Evolutionary conservation across 345 rosid species (phyloP).

Genomic region (Citrus reticulata): DNA sequence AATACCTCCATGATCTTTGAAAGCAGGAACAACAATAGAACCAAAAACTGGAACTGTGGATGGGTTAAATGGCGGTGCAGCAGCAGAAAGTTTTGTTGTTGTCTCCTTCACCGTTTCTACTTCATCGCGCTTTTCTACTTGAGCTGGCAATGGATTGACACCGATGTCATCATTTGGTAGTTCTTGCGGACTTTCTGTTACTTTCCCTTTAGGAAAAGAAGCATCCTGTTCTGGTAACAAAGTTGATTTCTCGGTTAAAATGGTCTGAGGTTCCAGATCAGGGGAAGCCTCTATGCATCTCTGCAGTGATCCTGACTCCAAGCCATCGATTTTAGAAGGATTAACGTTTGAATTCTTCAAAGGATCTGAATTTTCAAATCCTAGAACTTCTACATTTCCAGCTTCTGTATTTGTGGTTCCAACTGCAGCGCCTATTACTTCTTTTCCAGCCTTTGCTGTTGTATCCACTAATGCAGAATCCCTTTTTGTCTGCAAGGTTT

Average conservation of each 20-base stretch:
- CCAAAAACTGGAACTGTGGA: constrained; percentile 74
- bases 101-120: constrained; percentile 63
- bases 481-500: constrained; percentile 25
- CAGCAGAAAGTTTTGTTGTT: constrained; percentile 87
- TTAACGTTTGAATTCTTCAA: constrained; percentile 14
- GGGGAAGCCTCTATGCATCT: constrained; percentile 27
- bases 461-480: constrained; percentile 18
- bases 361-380: constrained; percentile 22
- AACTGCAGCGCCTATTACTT: constrained; percentile 17
- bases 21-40: constrained; percentile 66
- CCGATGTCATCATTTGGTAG: constrained; percentile 29
- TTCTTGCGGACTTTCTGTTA: constrained; percentile 31
- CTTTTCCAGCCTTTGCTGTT: constrained; percentile 27
- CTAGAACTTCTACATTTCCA: constrained; percentile 22
- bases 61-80: constrained; percentile 96
- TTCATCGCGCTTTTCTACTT: constrained; percentile 63
- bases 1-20: constrained; percentile 81
- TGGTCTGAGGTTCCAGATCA: constrained; percentile 24
- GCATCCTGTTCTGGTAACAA: constrained; percentile 29
- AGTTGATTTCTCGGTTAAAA: constrained; percentile 24
- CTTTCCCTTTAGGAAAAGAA: constrained; percentile 28
- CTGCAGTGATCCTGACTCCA: constrained; percentile 22
- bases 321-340: constrained; percentile 21
- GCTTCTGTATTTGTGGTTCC: constrained; percentile 26
- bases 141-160: constrained; percentile 33